phyloP scores from a whole-genome alignment of 2,329 filamentous ascomycete genomes.

The Canariomyces notabilis region DNA sequence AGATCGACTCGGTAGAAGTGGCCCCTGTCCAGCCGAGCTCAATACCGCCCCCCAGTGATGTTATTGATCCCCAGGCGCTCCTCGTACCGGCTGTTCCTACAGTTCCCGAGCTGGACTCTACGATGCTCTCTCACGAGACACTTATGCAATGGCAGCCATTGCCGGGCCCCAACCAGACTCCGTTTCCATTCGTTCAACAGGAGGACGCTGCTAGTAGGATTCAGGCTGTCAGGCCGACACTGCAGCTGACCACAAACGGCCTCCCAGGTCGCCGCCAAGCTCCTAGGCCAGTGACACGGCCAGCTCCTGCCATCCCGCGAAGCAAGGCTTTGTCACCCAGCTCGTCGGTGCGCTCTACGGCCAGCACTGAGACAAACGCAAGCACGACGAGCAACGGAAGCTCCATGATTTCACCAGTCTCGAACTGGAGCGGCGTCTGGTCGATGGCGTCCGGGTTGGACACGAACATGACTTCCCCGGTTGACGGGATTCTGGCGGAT shows the following conservation, averaged over 20 bases:
- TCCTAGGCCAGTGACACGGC: conserved; percentile 23
- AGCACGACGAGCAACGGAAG: conserved; percentile 35
- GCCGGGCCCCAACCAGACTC: conserved; percentile 3
- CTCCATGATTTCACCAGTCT: conserved; percentile 44
- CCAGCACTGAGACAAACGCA: conserved; percentile 35
- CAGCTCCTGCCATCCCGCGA: conserved; percentile 24
- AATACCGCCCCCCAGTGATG: conserved; percentile 14
- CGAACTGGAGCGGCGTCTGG: conserved; percentile 40
- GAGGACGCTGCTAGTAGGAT: conserved; percentile 9
- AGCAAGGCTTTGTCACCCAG: conserved; percentile 43
- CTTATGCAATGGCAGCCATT: conserved; percentile 29
- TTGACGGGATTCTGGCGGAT: conserved; percentile 33
- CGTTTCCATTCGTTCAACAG: conserved; percentile 1
- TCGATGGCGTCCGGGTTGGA: conserved; percentile 37
- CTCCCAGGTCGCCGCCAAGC: conserved; percentile 30
- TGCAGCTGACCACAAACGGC: conserved; percentile 37
- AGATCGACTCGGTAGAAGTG: conserved; percentile 47
- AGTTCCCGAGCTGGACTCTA: conserved; percentile 31
- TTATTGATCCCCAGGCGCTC: conserved; percentile 31
- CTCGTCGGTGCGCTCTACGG: conserved; percentile 44
- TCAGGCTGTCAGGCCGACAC: conserved; percentile 27
- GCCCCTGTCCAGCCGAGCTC: conserved; percentile 3
- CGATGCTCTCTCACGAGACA: conserved; percentile 15
- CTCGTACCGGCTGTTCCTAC: conserved; percentile 16
- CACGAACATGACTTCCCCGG: conserved; percentile 43